phyloP scores from a whole-genome alignment of 2,329 filamentous ascomycete genomes.

The Fusarium sp. region DNA sequence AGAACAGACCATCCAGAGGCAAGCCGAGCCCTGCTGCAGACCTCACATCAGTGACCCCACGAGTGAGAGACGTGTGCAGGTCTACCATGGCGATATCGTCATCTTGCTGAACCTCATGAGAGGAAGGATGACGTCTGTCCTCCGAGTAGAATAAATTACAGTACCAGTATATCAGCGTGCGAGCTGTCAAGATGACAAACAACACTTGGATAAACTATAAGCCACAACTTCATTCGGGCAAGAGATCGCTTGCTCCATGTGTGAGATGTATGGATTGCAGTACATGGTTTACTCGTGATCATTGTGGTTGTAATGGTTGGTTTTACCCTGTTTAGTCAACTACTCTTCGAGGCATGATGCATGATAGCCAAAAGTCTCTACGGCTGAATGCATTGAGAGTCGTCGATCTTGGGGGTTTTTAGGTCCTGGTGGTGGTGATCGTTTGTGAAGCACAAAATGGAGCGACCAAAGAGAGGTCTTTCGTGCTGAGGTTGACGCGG shows the following conservation, averaged over 20 bases:
- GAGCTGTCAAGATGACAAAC: slow-evolving; percentile 25
- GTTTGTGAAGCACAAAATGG: slow-evolving; percentile 7
- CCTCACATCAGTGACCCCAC: slow-evolving; percentile 26
- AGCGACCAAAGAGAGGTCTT: neutral
- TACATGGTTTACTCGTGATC: neutral
- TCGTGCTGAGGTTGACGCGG: slow-evolving; percentile 32
- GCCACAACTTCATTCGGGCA: slow-evolving; percentile 4
- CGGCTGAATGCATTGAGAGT: slow-evolving; percentile 22
- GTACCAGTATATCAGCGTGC: slow-evolving; percentile 26
- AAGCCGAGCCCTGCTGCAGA: slow-evolving; percentile 45
- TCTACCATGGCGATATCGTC: slow-evolving; percentile 42
- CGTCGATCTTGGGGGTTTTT: slow-evolving; percentile 26
- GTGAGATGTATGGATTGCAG: slow-evolving; percentile 4
- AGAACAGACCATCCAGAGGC: slow-evolving; percentile 42
- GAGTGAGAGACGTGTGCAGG: slow-evolving; percentile 38
- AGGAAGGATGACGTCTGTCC: slow-evolving; percentile 41
- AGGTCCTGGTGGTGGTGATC: slow-evolving; percentile 12
- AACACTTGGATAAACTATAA: slow-evolving; percentile 13
- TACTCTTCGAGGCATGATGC: slow-evolving; percentile 18
- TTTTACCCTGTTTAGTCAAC: slow-evolving; percentile 11
- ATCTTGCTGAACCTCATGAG: slow-evolving; percentile 38
- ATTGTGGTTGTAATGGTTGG: slow-evolving; percentile 27
- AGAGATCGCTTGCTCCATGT: slow-evolving; percentile 5
- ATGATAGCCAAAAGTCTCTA: slow-evolving; percentile 10
- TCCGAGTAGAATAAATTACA: slow-evolving; percentile 43